These are phyloP conservation scores for Cladorrhinum sp. DNA, from an alignment of 2,329 filamentous ascomycete genomes.

Conservation along the genomic window DNA sequence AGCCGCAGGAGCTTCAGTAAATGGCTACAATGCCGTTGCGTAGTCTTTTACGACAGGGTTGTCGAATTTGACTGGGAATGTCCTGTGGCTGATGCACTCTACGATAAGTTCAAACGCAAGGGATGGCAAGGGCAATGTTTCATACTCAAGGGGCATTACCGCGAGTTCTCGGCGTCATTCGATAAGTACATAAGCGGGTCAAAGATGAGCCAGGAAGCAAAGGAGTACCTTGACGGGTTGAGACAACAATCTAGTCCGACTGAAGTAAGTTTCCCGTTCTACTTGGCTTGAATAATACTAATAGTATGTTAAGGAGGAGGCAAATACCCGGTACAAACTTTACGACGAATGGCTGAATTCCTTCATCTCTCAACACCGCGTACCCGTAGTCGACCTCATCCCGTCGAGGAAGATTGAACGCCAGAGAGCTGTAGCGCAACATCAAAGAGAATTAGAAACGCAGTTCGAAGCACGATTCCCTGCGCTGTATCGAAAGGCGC, in stretches of 20 bases:
- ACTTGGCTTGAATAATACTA: constrained; percentile 17
- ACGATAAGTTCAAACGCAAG: constrained; percentile 43
- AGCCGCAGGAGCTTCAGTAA: constrained; percentile 45
- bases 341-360: constrained; percentile 46
- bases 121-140: constrained; percentile 53
- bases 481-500: constrained; percentile 44
- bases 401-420: constrained; percentile 41
- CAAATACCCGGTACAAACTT: constrained; percentile 29
- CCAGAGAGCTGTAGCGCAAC: constrained; percentile 39
- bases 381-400: constrained; percentile 37
- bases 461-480: constrained; percentile 48
- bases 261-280: constrained; percentile 29
- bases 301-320: constrained; percentile 15
- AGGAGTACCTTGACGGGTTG: constrained; percentile 40
- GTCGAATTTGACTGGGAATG: constrained; percentile 51
- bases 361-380: constrained; percentile 43
- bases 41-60: constrained; percentile 53
- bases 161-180: constrained; percentile 53
- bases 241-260: constrained; percentile 35
- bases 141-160: constrained; percentile 54
- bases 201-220: constrained; percentile 42
- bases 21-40: constrained; percentile 46
- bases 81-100: constrained; percentile 45
- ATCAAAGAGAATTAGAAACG: constrained; percentile 48
- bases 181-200: constrained; percentile 47